phyloP scores from a whole-genome alignment of 1,284 basidiomycete species.

The Tylopilus orsonianus region DNA sequence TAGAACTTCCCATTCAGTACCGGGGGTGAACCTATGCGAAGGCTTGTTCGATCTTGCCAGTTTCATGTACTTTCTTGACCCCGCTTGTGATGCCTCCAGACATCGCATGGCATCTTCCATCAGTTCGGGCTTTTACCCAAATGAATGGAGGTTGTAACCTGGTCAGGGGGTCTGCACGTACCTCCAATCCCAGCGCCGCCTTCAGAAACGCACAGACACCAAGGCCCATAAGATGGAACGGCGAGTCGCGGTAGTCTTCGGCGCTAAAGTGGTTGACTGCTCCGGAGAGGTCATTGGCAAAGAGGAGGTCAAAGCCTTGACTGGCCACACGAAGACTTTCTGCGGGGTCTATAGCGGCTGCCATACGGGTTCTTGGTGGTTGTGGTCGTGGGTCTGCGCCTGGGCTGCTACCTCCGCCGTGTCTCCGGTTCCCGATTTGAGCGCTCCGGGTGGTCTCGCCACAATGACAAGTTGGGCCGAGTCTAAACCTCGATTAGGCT shows the following conservation, averaged over 20 bases:
- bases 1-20: slow-evolving; percentile 72
- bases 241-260: slow-evolving; percentile 41
- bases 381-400: slow-evolving; percentile 4
- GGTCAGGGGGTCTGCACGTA: slow-evolving; percentile 28
- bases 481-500: no score
- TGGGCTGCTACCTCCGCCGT: neutral
- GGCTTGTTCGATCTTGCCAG: slow-evolving; percentile 39
- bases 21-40: slow-evolving; percentile 53
- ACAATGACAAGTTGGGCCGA: no score
- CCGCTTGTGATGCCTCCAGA: slow-evolving; percentile 58
- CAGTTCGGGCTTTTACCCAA: slow-evolving; percentile 24
- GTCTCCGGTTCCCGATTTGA: slow-evolving; percentile 18
- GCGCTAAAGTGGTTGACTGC: slow-evolving; percentile 52
- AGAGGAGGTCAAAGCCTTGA: slow-evolving; percentile 64
- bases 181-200: slow-evolving; percentile 81
- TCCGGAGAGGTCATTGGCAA: slow-evolving; percentile 60
- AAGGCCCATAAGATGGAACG: slow-evolving; percentile 69
- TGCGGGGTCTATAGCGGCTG: slow-evolving; percentile 27
- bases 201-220: slow-evolving; percentile 75
- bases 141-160: no score
- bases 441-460: slow-evolving; percentile 8
- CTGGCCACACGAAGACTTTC: slow-evolving; percentile 51
- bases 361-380: slow-evolving; percentile 1
- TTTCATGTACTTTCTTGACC: slow-evolving; percentile 56
- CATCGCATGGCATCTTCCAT: slow-evolving; percentile 52